Conservation (phyloP, 257 asterid genomes). For the Perilla frutescens region DNA sequence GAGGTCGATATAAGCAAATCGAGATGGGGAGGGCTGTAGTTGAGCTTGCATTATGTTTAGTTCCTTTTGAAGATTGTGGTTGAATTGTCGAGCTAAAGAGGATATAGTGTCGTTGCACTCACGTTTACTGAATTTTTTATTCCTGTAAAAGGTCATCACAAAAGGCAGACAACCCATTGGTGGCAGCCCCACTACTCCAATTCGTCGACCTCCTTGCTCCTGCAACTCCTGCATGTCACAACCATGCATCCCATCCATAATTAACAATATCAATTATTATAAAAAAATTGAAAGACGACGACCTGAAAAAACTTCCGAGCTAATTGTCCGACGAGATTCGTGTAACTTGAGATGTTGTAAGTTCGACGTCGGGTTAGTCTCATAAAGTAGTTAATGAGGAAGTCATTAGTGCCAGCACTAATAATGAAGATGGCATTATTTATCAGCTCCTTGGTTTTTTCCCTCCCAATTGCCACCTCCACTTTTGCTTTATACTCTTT, state of each 20-base stretch:
- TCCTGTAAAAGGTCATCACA: slow-evolving; percentile 49
- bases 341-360: slow-evolving; percentile 53
- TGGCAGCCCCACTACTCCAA: slow-evolving; percentile 70
- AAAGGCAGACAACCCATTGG: slow-evolving; percentile 79
- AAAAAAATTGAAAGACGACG: too few relatives aligned
- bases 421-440: slow-evolving; percentile 52
- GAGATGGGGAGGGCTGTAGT: slow-evolving; percentile 27
- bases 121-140: slow-evolving; percentile 39
- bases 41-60: slow-evolving; percentile 33
- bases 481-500: slow-evolving; percentile 51
- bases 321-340: slow-evolving; percentile 45
- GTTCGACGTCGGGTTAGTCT: slow-evolving; percentile 52
- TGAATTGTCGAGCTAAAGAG: slow-evolving; percentile 49
- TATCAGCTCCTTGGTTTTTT: slow-evolving; percentile 44
- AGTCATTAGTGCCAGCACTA: slow-evolving; percentile 89
- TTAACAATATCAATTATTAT: too few relatives aligned
- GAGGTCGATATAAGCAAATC: slow-evolving; percentile 54
- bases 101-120: slow-evolving; percentile 49
- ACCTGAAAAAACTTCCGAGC: slow-evolving; percentile 64
- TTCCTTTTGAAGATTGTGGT: slow-evolving; percentile 49
- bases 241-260: background rate
- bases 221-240: slow-evolving; percentile 46
- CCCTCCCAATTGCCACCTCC: slow-evolving; percentile 52
- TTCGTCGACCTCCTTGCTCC: slow-evolving; percentile 61
- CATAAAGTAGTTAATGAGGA: slow-evolving; percentile 59